Evolutionary conservation across 2,329 filamentous ascomycete genomes (phyloP), one percentile per base, ranked within the genome.

Genomic region (Macrophomina phaseolina): DNA sequence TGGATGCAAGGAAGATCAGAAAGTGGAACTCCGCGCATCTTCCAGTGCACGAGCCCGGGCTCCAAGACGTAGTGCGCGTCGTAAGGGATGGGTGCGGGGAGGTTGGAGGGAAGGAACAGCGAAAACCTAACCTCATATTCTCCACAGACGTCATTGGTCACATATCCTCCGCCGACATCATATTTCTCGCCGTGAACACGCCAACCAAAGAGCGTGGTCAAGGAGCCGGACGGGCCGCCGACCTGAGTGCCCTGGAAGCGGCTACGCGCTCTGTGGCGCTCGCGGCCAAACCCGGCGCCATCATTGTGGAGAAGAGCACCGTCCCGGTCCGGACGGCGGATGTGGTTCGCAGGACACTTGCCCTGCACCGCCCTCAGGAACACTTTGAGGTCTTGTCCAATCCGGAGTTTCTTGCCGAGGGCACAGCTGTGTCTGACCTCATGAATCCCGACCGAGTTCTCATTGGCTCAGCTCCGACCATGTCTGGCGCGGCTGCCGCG

Each of bases 281-380:
- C 70, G 82, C 89, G 68, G 89, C 91, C 3, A 87, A 85, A 36
- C 81, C 84, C 18, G 89, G 89, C 56, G 87, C 90, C 65, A 91
- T 94, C 65, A 87, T 94, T 61, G 91, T 94, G 23, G 91, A 94
- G 81, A 94, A 94, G 81, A 91, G 88, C 66, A 94, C 91, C 0
- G 91, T 94, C 32, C 91, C 91, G 2, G 92, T 90, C 75, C 83
- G 89, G 68, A 93, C 91, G 5, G 90, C 90, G 1, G 85, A 91
- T 71, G 85, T 88, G 38, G 87, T 93, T 46, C 84, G 86, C 71
- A 85, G 89, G 70, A 91, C 89, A 70, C 88, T 92, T 79, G 80
- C 83, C 61, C 82, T 84, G 70, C 85, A 87, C 71, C 86, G 87
- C 12, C 89, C 89, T 0, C 85, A 85, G 18, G 83, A 88, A 12